Conservation (phyloP, 495 filamentous ascomycete genomes). For the Trichoderma gamsii region DNA sequence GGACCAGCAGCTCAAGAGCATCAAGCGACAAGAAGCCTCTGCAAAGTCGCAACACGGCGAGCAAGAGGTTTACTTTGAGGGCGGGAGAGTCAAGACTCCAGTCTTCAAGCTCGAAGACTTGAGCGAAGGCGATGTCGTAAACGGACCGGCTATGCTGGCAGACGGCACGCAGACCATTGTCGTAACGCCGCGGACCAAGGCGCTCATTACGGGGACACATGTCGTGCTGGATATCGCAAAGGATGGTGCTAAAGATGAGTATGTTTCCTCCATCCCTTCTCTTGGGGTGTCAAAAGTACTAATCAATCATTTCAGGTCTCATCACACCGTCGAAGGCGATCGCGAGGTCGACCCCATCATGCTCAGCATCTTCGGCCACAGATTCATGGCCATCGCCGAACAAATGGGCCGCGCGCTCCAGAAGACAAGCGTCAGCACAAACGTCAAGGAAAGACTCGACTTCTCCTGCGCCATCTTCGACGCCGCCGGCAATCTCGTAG, state of each 20-base stretch:
- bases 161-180: constrained; percentile 96
- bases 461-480: constrained; percentile 97
- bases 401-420: constrained; percentile 95
- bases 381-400: constrained; percentile 98
- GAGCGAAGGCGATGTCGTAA: constrained; percentile 65
- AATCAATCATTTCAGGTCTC: constrained; percentile 24
- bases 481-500: constrained; percentile 80
- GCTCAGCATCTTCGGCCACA: constrained; percentile 89
- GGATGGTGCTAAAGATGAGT: constrained; percentile 47
- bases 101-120: constrained; percentile 81
- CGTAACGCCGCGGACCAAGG: constrained; percentile 71
- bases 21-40: constrained; percentile 44
- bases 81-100: constrained; percentile 69
- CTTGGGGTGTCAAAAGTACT: neutral
- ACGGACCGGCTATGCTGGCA: constrained; percentile 84
- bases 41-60: constrained; percentile 50
- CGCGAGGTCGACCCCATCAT: constrained; percentile 76
- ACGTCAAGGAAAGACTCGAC: constrained; percentile 95
- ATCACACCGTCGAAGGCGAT: constrained; percentile 35
- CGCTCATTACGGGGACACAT: constrained; percentile 66
- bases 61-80: constrained; percentile 64
- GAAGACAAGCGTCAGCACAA: constrained; percentile 95
- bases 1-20: constrained; percentile 65
- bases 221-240: constrained; percentile 66
- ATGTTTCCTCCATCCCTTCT: constrained; percentile 12